Percentiles rank a stretch among this genome's conserved stretches.
Evolutionary conservation across 1,284 basidiomycete species (phyloP).

Genomic region (Austroboletus niveus): DNA sequence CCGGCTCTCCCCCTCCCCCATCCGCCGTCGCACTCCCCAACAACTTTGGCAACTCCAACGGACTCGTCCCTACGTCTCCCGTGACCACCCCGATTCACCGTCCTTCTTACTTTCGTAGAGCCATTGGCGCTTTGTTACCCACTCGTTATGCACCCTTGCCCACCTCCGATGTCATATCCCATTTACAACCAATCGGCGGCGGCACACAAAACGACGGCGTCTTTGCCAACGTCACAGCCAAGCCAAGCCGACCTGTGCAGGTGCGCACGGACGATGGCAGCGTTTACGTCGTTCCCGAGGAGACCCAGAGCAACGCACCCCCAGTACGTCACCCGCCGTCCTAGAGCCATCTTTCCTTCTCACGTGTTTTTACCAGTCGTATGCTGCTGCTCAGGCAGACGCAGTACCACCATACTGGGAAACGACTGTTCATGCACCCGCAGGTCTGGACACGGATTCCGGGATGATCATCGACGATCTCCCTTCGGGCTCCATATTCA

Average conservation of each 20-base stretch:
- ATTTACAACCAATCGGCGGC: slow-evolving; percentile 53
- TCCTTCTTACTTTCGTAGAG: slow-evolving; percentile 58
- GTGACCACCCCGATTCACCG: slow-evolving; percentile 38
- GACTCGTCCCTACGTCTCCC: slow-evolving; percentile 60
- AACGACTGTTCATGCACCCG: slow-evolving; percentile 83
- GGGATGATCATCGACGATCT: slow-evolving; percentile 77
- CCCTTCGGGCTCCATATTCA: slow-evolving; percentile 65
- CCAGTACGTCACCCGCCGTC: slow-evolving; percentile 57
- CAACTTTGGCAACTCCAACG: slow-evolving; percentile 80
- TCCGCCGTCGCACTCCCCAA: slow-evolving; percentile 61
- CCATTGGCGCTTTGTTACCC: slow-evolving; percentile 69
- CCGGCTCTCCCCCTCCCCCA: slow-evolving; percentile 74
- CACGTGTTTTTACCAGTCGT: slow-evolving; percentile 54
- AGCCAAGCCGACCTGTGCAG: slow-evolving; percentile 59
- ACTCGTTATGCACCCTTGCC: slow-evolving; percentile 68
- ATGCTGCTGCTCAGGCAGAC: slow-evolving; percentile 86
- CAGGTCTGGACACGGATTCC: slow-evolving; percentile 47
- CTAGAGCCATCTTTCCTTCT: neutral
- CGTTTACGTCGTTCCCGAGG: slow-evolving; percentile 71
- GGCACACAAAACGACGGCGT: slow-evolving; percentile 92
- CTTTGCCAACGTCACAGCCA: slow-evolving; percentile 93
- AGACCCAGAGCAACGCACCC: slow-evolving; percentile 77
- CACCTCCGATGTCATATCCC: slow-evolving; percentile 34
- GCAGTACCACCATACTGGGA: slow-evolving; percentile 97
- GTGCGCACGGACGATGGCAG: slow-evolving; percentile 58